Evolutionary conservation across 116 monocot species (phyloP).

Genomic region (Dioscorea cayenensis): DNA sequence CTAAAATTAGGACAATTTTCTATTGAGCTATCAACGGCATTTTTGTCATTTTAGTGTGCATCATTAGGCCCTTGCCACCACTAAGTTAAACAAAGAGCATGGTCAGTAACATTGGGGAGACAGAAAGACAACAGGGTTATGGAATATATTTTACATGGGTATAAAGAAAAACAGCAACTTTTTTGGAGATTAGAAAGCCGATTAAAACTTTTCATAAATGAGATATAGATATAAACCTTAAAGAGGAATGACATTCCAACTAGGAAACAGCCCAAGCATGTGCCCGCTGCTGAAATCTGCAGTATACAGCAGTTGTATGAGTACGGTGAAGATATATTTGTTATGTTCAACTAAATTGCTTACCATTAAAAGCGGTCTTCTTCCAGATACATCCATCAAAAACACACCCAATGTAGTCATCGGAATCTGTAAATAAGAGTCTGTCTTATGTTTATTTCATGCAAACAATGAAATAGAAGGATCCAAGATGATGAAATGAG

Average conservation of each 20-base stretch:
- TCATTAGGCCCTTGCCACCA: too few species aligned
- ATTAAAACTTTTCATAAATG: not conserved
- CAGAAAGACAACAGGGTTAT: too few species aligned
- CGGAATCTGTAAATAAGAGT: constrained; percentile 26
- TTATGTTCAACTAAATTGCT: not conserved
- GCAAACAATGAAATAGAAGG: not conserved
- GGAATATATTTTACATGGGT: too few species aligned
- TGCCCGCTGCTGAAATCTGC: constrained; percentile 66
- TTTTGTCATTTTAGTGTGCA: too few species aligned
- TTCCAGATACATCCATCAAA: constrained; percentile 58
- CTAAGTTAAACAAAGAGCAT: too few species aligned
- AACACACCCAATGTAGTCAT: constrained; percentile 48
- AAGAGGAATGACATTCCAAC: constrained; percentile 44
- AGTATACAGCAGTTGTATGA: not conserved
- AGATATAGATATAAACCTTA: constrained; percentile 9
- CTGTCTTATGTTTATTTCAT: not conserved
- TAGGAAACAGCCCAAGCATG: constrained; percentile 53
- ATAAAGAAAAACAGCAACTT: too few species aligned
- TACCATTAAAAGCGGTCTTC: constrained; percentile 60
- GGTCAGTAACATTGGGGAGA: too few species aligned
- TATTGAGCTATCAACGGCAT: too few species aligned
- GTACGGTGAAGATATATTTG: not conserved
- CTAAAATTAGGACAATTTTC: too few species aligned
- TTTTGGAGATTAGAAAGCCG: too few species aligned
- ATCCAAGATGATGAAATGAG: not conserved